A percentile compares a stretch with the other conserved stretches of the same genome.
Evolutionary conservation across 164 flowering plant species (phyloP).

Genomic region (Umbilicus rupestris): DNA sequence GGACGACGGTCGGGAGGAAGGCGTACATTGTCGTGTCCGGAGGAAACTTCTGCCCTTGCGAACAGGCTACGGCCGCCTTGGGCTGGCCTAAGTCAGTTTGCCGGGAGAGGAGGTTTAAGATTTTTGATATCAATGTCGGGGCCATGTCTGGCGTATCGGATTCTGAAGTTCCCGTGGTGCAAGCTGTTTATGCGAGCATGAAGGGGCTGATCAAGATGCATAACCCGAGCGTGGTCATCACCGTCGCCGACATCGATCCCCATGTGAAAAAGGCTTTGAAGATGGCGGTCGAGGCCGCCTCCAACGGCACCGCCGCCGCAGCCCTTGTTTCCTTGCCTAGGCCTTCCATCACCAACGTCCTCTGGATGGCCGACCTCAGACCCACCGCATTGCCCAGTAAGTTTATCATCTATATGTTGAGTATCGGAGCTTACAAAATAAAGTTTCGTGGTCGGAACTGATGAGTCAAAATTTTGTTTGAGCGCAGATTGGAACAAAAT

Average conservation of each 20-base stretch:
- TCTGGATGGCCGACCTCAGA: conserved; percentile 93
- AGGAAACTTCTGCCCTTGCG: conserved; percentile 76
- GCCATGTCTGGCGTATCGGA: conserved; percentile 45
- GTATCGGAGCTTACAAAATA: background rate
- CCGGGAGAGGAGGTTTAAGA: conserved; percentile 80
- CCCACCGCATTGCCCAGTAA: conserved; percentile 91
- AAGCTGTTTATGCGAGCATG: conserved; percentile 80
- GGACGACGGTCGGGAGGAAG: conserved; percentile 76
- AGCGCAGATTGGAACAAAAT: conserved; percentile 95
- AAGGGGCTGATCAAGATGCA: conserved; percentile 81
- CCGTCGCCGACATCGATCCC: conserved; percentile 55
- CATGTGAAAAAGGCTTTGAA: conserved; percentile 68
- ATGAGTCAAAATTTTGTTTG: no score
- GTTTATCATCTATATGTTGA: conserved; percentile 10
- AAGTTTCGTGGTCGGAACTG: background rate
- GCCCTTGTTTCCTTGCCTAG: conserved; percentile 58
- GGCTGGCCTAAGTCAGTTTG: conserved; percentile 84
- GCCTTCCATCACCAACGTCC: conserved; percentile 62
- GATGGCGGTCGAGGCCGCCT: conserved; percentile 58
- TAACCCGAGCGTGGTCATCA: conserved; percentile 75
- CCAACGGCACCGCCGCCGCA: conserved; percentile 39
- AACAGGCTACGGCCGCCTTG: conserved; percentile 68
- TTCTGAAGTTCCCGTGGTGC: conserved; percentile 80
- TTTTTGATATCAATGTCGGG: conserved; percentile 69
- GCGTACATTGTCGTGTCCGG: conserved; percentile 85